Percentiles rank a stretch among this genome's conserved stretches.
Evolutionary conservation across 106 monocot genomes (phyloP).

Genomic region (Acorus gramineus): DNA sequence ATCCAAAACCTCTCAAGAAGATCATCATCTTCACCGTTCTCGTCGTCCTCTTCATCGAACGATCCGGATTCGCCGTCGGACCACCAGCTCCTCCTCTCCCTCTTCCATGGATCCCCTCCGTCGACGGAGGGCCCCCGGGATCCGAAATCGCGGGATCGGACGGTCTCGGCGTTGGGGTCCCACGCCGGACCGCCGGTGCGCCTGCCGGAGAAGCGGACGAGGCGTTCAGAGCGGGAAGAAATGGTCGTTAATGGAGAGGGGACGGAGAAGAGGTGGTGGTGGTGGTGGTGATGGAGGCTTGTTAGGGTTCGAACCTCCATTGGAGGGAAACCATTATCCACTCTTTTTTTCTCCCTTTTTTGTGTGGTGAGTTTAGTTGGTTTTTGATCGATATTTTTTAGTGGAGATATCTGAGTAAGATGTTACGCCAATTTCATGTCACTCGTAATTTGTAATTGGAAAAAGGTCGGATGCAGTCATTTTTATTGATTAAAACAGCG

Average conservation of each 20-base stretch:
- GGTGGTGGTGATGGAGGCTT: not conserved
- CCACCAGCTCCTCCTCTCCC: conserved; percentile 29
- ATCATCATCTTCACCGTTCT: conserved; percentile 10
- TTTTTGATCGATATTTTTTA: too few species aligned
- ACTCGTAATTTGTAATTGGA: too few species aligned
- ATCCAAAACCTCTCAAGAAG: conserved; percentile 46
- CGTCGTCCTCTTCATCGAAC: conserved; percentile 24
- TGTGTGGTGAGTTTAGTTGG: too few species aligned
- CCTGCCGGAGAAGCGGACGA: conserved; percentile 5
- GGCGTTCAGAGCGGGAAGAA: not conserved
- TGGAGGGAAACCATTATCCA: conserved; percentile 2
- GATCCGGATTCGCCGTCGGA: conserved; percentile 28
- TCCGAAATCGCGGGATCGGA: conserved; percentile 18
- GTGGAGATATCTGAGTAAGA: too few species aligned
- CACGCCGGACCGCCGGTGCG: conserved; percentile 11
- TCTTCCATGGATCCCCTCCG: not conserved
- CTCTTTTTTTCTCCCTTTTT: not conserved
- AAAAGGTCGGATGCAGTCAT: too few species aligned
- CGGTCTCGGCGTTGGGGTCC: conserved; percentile 29
- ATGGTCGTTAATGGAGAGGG: not conserved
- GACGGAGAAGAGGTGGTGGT: not conserved
- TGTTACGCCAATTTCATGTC: too few species aligned
- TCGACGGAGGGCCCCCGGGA: conserved; percentile 9
- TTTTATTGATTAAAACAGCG: too few species aligned
- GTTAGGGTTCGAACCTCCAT: not conserved